Evolutionary conservation across 495 filamentous ascomycete genomes (phyloP), one percentile per base, ranked within the genome.

Genomic region (Astrothelium subdiscretum): DNA sequence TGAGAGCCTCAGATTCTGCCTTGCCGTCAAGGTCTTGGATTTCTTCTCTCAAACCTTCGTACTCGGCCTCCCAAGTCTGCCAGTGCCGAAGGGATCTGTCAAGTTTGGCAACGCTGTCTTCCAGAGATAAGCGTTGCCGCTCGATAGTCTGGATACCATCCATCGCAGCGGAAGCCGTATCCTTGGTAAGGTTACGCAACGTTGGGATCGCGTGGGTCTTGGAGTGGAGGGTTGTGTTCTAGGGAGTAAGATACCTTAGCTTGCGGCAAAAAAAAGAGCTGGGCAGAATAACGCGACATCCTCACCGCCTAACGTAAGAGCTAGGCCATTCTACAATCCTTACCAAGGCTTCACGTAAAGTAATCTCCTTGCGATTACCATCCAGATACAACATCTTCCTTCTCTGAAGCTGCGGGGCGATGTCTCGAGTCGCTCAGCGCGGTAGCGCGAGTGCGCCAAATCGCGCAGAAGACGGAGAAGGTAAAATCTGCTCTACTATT

Each of bases 21-120:
- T 81, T 72, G 6, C 79, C 73, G n/a, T 77, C 68, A 32, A 89
- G 70, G 3, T 68, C 72, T 51, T 76, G 67, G 31, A 98, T 81
- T 66, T 91, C 89, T 61, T 94, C 88, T 67, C 86, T 91, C 62
- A 97, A 77, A 13, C 83, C 85, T 65, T 95, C 90, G 72, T 97
- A 98, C 66, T 97, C 95, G 18, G 87, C 80, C 68, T 95, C 92
- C 83, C 86, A 94, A 59, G 82, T 85, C 68, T 89, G 86, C 94
- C 92, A 97, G 74, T 92, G 85, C 48, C 81, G 83, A 22, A 97
- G 81, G 2, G 91, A 86, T 66, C 88, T 80, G 24, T 81, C 81
- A 11, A 97, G 84, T 67, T 91, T 83, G 27, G 77, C 75, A 29
- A 95, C 82, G 65, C 87, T 90, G 15, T 81, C 81, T 72, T 96